phyloP scores from a whole-genome alignment of 768 basidiomycete genomes.

The Leccinellum luteum region DNA sequence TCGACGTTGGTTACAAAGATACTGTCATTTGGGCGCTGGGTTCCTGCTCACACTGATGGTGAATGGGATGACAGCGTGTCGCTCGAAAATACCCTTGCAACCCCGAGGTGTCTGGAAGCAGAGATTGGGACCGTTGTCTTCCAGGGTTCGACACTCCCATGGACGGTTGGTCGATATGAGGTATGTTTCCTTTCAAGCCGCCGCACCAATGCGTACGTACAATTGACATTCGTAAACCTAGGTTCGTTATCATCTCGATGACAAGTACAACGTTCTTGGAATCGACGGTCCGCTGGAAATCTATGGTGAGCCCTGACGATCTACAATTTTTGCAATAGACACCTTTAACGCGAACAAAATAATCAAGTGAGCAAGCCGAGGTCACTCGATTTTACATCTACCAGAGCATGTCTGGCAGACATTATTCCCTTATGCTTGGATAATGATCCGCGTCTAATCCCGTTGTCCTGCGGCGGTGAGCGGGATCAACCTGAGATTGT shows the following conservation, averaged over 20 bases:
- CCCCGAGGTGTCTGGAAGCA: constrained; percentile 37
- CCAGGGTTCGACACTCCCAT: constrained; percentile 76
- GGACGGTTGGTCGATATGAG: constrained; percentile 86
- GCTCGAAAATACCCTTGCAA: constrained; percentile 41
- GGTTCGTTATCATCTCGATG: constrained; percentile 94
- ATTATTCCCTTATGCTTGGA: constrained; percentile 88
- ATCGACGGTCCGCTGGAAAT: constrained; percentile 85
- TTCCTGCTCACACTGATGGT: constrained; percentile 76
- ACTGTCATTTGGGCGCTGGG: constrained; percentile 88
- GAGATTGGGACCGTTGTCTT: constrained; percentile 71
- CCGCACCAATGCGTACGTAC: not conserved
- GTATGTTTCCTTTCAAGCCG: constrained; percentile 20
- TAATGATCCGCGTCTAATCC: constrained; percentile 78
- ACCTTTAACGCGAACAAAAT: not conserved
- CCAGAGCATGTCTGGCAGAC: constrained; percentile 64
- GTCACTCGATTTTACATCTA: constrained; percentile 58
- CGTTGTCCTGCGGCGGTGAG: constrained; percentile 55
- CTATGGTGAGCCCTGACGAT: constrained; percentile 57
- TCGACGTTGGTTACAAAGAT: constrained; percentile 80
- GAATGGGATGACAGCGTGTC: constrained; percentile 93
- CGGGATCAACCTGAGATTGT: constrained; percentile 14
- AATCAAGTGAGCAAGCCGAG: constrained; percentile 65
- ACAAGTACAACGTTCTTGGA: constrained; percentile 94
- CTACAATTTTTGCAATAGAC: not conserved
- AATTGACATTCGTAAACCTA: constrained; percentile 26